Evolutionary conservation across 768 basidiomycete species (phyloP), one percentile per base, ranked within the genome.

Genomic region (Trametes meyenii): DNA sequence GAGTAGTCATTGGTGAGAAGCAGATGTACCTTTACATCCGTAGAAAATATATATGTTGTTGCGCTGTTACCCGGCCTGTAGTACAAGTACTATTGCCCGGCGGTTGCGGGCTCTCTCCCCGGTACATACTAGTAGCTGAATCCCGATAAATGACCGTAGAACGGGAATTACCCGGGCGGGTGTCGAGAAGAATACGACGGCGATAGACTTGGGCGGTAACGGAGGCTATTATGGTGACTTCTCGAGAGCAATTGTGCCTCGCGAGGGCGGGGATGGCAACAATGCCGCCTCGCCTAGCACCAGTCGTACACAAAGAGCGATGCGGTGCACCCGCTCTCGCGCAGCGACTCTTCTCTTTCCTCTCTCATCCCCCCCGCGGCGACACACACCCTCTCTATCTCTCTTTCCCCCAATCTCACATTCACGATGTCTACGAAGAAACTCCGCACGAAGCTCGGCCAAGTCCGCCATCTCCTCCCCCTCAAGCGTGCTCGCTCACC

Each of bases 361-460:
- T 39, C 36, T 52, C 50, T 33, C 12, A 19, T 33, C 26, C 33
- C 44, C n/a, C 6, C 29, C 38, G 39, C 35, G 51, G 23, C 50
- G 17, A 21, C 38, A 42, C 53, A 19, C 48, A 29, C n/a, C 26
- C 39, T 55, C 23, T 53, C 50, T 42, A 46, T 29, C 46, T 26
- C 45, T 54, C 49, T 50, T 38, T 50, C 49, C 40, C 50, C 55
- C 43, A n/a, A 19, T 40, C 52, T 26, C 21, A 2, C 14, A 16
- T 13, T 19, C 50, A 45, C 36, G 33, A 64, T 64, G 62, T 60
- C 62, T 1, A 40, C 58, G 10, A 59, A 45, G 54, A 65, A 67
- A 52, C 59, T 65, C 26, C 61, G 67, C 26, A 63, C 67, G 11
- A 67, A 65, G 50, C 35, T 67, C 58, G 63, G 61, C 36, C 39